phyloP scores from a whole-genome alignment of 2,329 filamentous ascomycete species.

The Scopulariopsis brevicaulis region DNA sequence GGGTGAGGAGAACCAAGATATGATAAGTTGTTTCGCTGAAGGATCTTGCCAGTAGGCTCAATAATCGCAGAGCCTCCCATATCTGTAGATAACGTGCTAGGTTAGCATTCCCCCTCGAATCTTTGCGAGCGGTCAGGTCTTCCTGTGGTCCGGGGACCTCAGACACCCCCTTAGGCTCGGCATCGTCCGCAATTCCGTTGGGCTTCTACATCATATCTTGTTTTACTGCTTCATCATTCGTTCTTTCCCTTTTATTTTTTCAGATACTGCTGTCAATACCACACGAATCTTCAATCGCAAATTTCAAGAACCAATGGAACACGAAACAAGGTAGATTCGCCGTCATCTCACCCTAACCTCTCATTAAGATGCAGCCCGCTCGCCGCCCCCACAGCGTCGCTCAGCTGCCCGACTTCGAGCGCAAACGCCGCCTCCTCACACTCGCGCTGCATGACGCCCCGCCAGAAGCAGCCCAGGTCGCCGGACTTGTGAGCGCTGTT shows the following conservation, averaged over 20 bases:
- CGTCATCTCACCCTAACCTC: constrained; percentile 33
- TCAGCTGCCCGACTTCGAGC: constrained; percentile 79
- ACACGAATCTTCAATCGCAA: not conserved
- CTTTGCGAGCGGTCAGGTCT: too few species aligned
- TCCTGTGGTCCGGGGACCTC: too few species aligned
- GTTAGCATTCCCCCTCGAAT: too few species aligned
- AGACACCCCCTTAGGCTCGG: too few species aligned
- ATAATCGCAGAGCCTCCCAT: too few species aligned
- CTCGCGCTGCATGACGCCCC: constrained; percentile 95
- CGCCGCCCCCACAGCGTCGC: constrained; percentile 78
- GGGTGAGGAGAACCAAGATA: too few species aligned
- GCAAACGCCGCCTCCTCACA: constrained; percentile 94
- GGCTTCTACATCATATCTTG: too few species aligned
- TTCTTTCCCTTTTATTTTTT: not conserved
- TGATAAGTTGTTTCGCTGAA: too few species aligned
- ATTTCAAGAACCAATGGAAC: not conserved
- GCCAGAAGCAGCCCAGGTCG: constrained; percentile 89
- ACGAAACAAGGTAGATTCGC: not conserved
- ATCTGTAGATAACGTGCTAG: too few species aligned
- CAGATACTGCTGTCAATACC: not conserved
- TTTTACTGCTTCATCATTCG: not conserved
- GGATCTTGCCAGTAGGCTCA: too few species aligned
- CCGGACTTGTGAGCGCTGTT: constrained; percentile 90
- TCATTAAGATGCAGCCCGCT: constrained; percentile 95
- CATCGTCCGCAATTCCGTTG: too few species aligned